Evolutionary conservation across 345 rosid species (phyloP), one percentile per base, ranked within the genome.

Genomic region (Eucalyptus polybractea): DNA sequence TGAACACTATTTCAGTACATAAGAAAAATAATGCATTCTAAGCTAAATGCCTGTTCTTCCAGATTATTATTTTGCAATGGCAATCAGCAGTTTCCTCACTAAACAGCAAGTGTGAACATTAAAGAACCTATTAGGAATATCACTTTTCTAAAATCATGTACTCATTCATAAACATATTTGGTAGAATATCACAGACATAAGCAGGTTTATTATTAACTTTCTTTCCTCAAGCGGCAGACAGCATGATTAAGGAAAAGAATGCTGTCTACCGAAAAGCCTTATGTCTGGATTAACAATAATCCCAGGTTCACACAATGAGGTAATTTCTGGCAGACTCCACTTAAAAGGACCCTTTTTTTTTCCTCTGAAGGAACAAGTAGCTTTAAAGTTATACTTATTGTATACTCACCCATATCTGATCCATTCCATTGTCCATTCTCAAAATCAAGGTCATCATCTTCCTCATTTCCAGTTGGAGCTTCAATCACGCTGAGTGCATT

Each of bases 401-500:
- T 21, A 13, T 40, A 89, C 98, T 93, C 91, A 97, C 99, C 95
- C 96, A 94, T 91, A 90, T 95, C 98, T 3, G 97, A 97, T 67
- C 93, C 95, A 91, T 95, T 97, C 94, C 96, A 95, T 24, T 91
- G 96, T 24, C 90, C 90, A 54, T 94, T 95, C 86, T 95, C 98
- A 3, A 94, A 92, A 92, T 95, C 98, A 87, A 96, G 91, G 88
- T 95, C 98, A n/a, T 94, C 95, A 86, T 96, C 98, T 87, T 93
- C 98, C 91, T 97, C 99, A 62, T 97, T 95, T n/a, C 99, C 99
- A 10, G 97, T 97, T 87, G 99, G 98, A 90, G 96, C 94, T 96
- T 97, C 99, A 86, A 97, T 92, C 91, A 97, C 99, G 88, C 99
- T 97, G 27, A 97, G 99, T 2, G 99, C 99, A 94, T 97, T 97